Percentiles rank a stretch among this genome's conserved stretches.
Evolutionary conservation across 2,329 filamentous ascomycete species (phyloP).

Genomic region (Ascochyta pisi): DNA sequence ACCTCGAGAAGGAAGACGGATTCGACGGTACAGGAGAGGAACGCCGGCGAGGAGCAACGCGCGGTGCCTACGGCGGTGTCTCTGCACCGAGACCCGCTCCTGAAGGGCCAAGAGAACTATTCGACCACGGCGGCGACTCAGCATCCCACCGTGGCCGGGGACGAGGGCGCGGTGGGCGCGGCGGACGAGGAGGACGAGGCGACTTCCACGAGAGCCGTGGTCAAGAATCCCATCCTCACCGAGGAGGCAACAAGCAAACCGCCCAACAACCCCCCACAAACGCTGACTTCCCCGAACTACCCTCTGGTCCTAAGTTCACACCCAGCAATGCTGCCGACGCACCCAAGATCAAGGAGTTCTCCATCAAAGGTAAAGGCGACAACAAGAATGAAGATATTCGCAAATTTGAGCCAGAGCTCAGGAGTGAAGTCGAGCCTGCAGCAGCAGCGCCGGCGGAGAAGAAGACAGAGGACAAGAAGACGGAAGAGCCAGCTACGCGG

Average conservation of each 20-base stretch:
- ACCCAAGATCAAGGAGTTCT: slow-evolving; percentile 41
- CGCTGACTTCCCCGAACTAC: slow-evolving; percentile 57
- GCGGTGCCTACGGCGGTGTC: slow-evolving; percentile 62
- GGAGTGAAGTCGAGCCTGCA: slow-evolving; percentile 6
- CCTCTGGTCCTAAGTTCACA: slow-evolving; percentile 23
- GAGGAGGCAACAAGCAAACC: slow-evolving; percentile 21
- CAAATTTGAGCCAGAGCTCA: slow-evolving; percentile 17
- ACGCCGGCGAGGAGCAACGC: slow-evolving; percentile 53
- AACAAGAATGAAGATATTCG: slow-evolving; percentile 25
- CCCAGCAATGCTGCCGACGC: slow-evolving; percentile 9
- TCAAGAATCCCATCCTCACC: slow-evolving; percentile 13
- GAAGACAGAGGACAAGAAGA: slow-evolving; percentile 9
- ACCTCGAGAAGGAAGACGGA: slow-evolving; percentile 67
- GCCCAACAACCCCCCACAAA: slow-evolving; percentile 43
- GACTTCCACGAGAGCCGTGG: slow-evolving; percentile 1
- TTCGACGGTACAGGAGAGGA: slow-evolving; percentile 53
- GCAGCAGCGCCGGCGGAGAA: neutral
- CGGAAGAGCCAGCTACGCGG: slow-evolving; percentile 21
- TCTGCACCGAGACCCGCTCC: slow-evolving; percentile 42
- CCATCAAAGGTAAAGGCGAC: slow-evolving; percentile 33
- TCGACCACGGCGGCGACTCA: slow-evolving; percentile 15
- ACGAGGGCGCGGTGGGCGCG: slow-evolving; percentile 43
- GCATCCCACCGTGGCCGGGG: slow-evolving; percentile 34
- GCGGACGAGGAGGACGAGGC: slow-evolving; percentile 28
- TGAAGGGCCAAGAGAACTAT: slow-evolving; percentile 12